A percentile compares a stretch with the other conserved stretches of the same genome.
Evolutionary conservation across 352 stramenopile species (phyloP).

Genomic region (Lagenidium sp.): DNA sequence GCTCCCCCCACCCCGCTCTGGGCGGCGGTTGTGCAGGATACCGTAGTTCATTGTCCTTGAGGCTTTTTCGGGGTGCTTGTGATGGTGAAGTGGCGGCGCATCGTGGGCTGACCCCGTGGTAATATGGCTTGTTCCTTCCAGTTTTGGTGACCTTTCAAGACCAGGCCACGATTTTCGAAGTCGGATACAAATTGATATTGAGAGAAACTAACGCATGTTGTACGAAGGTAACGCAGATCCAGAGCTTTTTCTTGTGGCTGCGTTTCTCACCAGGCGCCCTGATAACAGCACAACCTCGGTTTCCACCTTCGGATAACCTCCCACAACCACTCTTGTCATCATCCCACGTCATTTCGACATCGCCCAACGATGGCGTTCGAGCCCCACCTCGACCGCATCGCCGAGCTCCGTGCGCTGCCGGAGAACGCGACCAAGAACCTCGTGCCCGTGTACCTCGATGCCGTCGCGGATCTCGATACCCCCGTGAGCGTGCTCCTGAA

Average conservation of each 20-base stretch:
- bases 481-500: conserved; percentile 86
- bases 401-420: conserved; percentile 36
- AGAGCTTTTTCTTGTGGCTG: conserved; percentile 16
- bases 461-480: conserved; percentile 80
- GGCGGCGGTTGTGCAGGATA: conserved; percentile 74
- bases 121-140: not conserved
- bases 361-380: conserved; percentile 44
- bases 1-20: no score
- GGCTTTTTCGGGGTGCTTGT: not conserved
- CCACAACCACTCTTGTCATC: no score
- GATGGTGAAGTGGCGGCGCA: not conserved
- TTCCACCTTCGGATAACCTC: conserved; percentile 18
- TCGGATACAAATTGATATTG: no score
- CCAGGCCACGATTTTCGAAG: no score
- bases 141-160: not conserved
- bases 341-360: no score
- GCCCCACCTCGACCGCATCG: conserved; percentile 50
- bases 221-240: conserved; percentile 3
- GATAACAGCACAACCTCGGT: no score
- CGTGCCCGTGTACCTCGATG: conserved; percentile 76
- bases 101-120: not conserved
- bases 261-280: not conserved
- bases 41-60: conserved; percentile 63
- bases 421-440: conserved; percentile 80
- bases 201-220: conserved; percentile 4